Base-by-base conservation (phyloP, 192 early-diverging fungal species). In the Linnemannia zychae region DNA sequence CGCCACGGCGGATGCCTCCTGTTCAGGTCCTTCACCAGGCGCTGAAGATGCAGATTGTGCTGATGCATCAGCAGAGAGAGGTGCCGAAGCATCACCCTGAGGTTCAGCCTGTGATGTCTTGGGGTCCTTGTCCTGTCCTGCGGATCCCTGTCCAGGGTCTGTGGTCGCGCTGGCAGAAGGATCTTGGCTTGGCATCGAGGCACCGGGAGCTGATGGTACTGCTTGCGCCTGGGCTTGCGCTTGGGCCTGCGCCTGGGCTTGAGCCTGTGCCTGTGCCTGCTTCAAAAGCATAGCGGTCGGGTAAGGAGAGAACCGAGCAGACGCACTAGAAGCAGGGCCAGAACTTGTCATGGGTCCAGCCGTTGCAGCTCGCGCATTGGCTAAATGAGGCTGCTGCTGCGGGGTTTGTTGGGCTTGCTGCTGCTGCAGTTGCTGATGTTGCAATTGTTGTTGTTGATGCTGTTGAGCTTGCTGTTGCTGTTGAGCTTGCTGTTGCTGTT, bases 201-300 rank as follows among this genome's bases (percentile, higher is more conserved):
- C 31, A 20, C 46, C 79, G 24, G 70, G 74, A 1, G 70, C 60
- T 7, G 76, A 60, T 18, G 65, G 37, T 38, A 63, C 60, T 36
- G 78, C 69, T 18, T 71, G 53, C 3, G 80, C 57, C 36, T 77
- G 81, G 1, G 74, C 70, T 33, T 60, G 77, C 34, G 80, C 57
- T 20, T 78, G 77, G 1, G 52, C 53, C 20, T 75, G 74, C 5
- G 74, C 74, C 71, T 76, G 75, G 3, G 77, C 77, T 33, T 71
- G 72, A 0, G 79, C 79, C 31, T 80, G 79, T 7, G 71, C 72
- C 49, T 80, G 79, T 0, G 79, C 79, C 20, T 80, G 82, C 68
- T 84, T 84, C 67, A 84, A 24, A 15, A 84, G 72, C 40, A 84
- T 84, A 15, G 82, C 75, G 1, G 82, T 84, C 22, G 82, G 82